A percentile compares a stretch with the other conserved stretches of the same genome.
phyloP scores from a whole-genome alignment of 2,329 filamentous ascomycete species.

The Fonsecaea nubica region DNA sequence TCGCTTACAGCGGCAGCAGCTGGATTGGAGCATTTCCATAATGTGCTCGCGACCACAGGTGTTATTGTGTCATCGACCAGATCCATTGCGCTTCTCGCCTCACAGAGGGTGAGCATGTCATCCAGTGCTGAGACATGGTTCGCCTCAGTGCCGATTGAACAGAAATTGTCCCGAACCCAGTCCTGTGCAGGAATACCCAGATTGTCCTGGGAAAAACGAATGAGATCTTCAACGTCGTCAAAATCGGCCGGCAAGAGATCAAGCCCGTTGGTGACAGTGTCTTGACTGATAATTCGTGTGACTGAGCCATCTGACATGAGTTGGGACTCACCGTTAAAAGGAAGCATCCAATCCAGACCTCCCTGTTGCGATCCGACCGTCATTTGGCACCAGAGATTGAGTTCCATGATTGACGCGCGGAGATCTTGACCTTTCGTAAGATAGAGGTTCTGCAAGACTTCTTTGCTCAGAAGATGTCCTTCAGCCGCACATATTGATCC shows the following conservation, averaged over 20 bases:
- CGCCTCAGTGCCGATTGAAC: conserved; percentile 62
- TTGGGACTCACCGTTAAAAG: conserved; percentile 72
- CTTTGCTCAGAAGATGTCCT: conserved; percentile 76
- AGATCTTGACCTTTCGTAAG: conserved; percentile 73
- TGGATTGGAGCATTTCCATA: conserved; percentile 11
- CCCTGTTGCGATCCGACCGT: conserved; percentile 86
- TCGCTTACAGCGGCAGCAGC: conserved; percentile 12
- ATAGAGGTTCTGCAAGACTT: conserved; percentile 74
- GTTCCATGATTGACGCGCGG: conserved; percentile 78
- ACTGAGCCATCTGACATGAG: conserved; percentile 65
- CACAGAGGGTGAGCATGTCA: conserved; percentile 44
- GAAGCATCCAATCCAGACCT: conserved; percentile 92
- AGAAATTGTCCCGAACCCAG: conserved; percentile 45
- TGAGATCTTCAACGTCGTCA: conserved; percentile 24
- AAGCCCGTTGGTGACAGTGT: conserved; percentile 79
- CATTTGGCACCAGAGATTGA: conserved; percentile 98
- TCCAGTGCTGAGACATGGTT: conserved; percentile 69
- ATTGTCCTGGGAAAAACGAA: conserved; percentile 29
- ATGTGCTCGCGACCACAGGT: conserved; percentile 21
- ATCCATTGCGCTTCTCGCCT: conserved; percentile 34
- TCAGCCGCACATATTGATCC: conserved; percentile 84
- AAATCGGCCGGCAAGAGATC: conserved; percentile 58
- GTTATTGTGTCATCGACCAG: conserved; percentile 21
- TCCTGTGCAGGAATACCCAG: conserved; percentile 30
- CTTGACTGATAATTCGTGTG: conserved; percentile 77